Evolutionary conservation across 1,284 basidiomycete species (phyloP).

Genomic region (Abortiporus biennis): DNA sequence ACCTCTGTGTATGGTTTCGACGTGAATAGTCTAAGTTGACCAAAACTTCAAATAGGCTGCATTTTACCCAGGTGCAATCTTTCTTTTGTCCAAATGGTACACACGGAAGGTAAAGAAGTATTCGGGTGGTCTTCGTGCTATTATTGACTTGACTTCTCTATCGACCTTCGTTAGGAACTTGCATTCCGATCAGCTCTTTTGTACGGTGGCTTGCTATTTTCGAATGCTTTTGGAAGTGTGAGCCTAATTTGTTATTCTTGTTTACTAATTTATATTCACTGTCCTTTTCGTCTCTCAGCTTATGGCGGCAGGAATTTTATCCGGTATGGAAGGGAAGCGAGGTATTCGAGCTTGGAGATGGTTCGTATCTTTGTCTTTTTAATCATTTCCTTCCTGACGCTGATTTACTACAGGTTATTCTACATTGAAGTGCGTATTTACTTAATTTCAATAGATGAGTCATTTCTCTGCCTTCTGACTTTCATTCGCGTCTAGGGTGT

Average conservation of each 20-base stretch:
- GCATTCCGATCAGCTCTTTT: slow-evolving; percentile 66
- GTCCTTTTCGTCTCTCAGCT: slow-evolving; percentile 32
- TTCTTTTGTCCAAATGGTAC: slow-evolving; percentile 60
- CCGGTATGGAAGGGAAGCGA: slow-evolving; percentile 58
- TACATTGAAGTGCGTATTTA: slow-evolving; percentile 47
- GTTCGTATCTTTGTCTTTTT: slow-evolving; percentile 25
- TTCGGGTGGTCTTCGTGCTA: neutral
- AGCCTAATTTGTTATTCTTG: no score
- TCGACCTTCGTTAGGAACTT: slow-evolving; percentile 55
- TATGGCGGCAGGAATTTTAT: slow-evolving; percentile 65
- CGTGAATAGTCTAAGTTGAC: no score
- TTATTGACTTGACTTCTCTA: neutral
- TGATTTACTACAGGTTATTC: slow-evolving; percentile 40
- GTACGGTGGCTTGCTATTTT: slow-evolving; percentile 60
- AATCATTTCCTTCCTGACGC: neutral
- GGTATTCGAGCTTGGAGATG: slow-evolving; percentile 72
- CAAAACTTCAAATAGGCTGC: no score
- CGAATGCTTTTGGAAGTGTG: slow-evolving; percentile 72
- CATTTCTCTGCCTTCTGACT: no score
- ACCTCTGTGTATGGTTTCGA: no score
- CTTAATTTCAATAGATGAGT: neutral
- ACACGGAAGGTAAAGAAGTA: slow-evolving; percentile 44
- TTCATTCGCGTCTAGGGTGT: no score
- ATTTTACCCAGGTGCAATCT: slow-evolving; percentile 60
- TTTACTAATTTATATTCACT: neutral